Evolutionary conservation across 441 rosid species (phyloP).

Genomic region (Lepidium campestre): DNA sequence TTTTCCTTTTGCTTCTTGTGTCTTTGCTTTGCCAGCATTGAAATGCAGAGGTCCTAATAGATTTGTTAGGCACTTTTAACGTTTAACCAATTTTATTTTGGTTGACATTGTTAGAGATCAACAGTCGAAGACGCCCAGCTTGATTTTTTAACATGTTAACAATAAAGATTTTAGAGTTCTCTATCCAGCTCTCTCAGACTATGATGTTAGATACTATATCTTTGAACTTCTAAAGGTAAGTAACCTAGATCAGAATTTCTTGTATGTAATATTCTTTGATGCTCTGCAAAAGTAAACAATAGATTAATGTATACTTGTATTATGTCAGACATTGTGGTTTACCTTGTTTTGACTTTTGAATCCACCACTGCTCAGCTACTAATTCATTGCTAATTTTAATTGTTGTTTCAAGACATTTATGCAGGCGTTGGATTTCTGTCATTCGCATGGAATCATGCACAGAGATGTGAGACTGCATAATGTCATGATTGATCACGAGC

Average conservation of each 20-base stretch:
- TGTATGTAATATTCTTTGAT: background rate
- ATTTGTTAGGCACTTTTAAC: too few relatives aligned
- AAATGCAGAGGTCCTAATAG: constrained; percentile 90
- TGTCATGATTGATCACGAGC: constrained; percentile 98
- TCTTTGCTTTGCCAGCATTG: constrained; percentile 48
- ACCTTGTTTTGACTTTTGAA: background rate
- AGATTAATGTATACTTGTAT: background rate
- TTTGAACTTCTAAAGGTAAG: constrained; percentile 87
- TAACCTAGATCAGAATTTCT: background rate
- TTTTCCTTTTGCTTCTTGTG: background rate
- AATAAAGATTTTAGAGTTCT: constrained; percentile 95
- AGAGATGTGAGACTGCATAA: constrained; percentile 98
- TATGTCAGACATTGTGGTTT: background rate
- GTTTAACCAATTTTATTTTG: too few relatives aligned
- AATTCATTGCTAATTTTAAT: background rate
- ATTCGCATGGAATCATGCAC: constrained; percentile 98
- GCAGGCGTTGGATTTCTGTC: constrained; percentile 96
- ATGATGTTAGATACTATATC: constrained; percentile 84
- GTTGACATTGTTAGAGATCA: constrained; percentile 98
- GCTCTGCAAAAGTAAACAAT: background rate
- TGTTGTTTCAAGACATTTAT: background rate
- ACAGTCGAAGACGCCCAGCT: constrained; percentile 97
- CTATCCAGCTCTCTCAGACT: constrained; percentile 85
- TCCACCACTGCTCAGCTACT: background rate
- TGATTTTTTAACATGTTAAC: constrained; percentile 89